phyloP scores from a whole-genome alignment of 257 asterid genomes.

The Striga asiatica region DNA sequence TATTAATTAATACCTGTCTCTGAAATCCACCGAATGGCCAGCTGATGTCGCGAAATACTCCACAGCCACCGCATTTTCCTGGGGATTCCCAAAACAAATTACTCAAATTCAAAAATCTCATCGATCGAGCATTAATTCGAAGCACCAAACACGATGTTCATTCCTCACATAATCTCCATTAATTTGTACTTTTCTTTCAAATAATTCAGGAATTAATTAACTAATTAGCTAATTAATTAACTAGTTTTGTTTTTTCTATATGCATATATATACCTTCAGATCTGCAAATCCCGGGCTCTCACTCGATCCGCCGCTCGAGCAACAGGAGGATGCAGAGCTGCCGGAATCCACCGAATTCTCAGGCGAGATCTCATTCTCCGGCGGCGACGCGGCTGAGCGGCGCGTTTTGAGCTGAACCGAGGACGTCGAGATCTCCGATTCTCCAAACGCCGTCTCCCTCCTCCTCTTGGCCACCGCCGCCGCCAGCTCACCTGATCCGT shows the following conservation, averaged over 20 bases:
- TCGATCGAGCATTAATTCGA: not conserved
- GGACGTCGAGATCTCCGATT: conserved; percentile 22
- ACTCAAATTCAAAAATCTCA: conserved; percentile 16
- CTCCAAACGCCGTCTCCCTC: conserved; percentile 30
- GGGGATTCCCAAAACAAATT: conserved; percentile 24
- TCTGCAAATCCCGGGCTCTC: conserved; percentile 33
- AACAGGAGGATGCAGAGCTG: conserved; percentile 26
- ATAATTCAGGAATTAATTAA: no score
- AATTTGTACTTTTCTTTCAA: no score
- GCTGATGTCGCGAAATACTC: conserved; percentile 22
- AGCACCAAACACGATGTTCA: conserved; percentile 6
- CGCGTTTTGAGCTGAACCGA: conserved; percentile 27
- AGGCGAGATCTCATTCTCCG: conserved; percentile 21
- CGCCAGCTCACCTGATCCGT: conserved; percentile 11
- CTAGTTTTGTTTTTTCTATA: no score
- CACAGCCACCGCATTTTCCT: conserved; percentile 24
- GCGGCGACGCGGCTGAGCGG: conserved; percentile 20
- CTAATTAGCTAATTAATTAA: no score
- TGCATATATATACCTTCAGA: conserved; percentile 48
- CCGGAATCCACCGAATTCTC: conserved; percentile 21
- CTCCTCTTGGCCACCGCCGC: conserved; percentile 23
- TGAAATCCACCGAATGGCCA: conserved; percentile 20
- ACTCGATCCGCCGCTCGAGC: conserved; percentile 38
- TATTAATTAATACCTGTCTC: no score
- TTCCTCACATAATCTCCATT: not conserved